A percentile compares a stretch with the other conserved stretches of the same genome.
These are phyloP conservation scores for Agrocybe chaxingu DNA, from an alignment of 768 basidiomycete species.

Conservation along the genomic window DNA sequence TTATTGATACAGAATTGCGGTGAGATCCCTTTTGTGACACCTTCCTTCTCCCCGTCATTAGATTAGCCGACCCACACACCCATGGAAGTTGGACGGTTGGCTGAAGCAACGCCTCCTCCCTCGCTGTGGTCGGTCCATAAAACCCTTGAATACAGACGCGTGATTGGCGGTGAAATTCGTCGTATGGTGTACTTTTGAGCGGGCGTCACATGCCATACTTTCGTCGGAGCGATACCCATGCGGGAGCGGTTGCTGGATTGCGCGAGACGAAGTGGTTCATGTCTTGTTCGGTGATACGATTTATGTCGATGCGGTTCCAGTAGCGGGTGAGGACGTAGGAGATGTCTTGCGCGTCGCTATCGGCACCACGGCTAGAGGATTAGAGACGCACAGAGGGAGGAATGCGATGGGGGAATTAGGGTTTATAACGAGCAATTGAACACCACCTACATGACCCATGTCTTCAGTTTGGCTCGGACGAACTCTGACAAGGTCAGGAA, in stretches of 20 bases:
- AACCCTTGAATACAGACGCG: background rate
- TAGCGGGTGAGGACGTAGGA: conserved; percentile 65
- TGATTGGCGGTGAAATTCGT: too few species aligned
- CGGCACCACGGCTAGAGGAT: conserved; percentile 55
- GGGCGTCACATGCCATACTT: conserved; percentile 60
- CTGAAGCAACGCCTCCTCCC: background rate
- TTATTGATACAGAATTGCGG: conserved; percentile 14
- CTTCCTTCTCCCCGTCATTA: background rate
- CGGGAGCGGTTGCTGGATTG: conserved; percentile 58
- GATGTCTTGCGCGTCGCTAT: conserved; percentile 78
- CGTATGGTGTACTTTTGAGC: too few species aligned
- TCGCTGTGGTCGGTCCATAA: background rate
- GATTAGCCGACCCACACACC: conserved; percentile 1
- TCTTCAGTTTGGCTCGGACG: conserved; percentile 78
- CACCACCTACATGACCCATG: conserved; percentile 71
- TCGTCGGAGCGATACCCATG: conserved; percentile 72
- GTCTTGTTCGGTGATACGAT: conserved; percentile 82
- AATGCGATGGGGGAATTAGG: conserved; percentile 1
- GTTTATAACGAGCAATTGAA: conserved; percentile 8
- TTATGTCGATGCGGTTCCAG: conserved; percentile 83
- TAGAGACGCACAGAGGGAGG: conserved; percentile 14
- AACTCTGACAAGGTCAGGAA: conserved; percentile 87
- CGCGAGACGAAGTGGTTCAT: conserved; percentile 73
- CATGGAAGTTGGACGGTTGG: background rate
- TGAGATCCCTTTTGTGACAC: conserved; percentile 14